Percentiles rank a stretch among this genome's conserved stretches.
Conservation (phyloP, 2,329 filamentous ascomycete species). For the Diaporthe sp. region DNA sequence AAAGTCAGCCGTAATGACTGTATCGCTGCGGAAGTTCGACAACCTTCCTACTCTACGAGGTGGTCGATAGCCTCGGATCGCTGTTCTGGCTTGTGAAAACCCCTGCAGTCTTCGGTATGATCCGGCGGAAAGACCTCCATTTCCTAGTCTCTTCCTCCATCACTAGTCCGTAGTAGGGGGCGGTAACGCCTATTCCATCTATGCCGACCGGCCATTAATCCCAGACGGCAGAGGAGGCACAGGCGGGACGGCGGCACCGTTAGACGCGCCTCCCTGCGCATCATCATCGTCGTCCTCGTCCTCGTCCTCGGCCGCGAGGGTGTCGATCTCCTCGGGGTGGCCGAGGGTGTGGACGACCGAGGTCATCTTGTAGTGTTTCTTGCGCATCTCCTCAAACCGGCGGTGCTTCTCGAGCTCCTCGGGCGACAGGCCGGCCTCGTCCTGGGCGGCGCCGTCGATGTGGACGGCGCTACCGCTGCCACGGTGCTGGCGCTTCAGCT, state of each 20-base stretch:
- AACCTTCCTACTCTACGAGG: not conserved
- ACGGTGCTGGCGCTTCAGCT: slow-evolving; percentile 43
- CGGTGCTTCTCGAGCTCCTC: slow-evolving; percentile 93
- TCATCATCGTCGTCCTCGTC: slow-evolving; percentile 52
- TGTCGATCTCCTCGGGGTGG: slow-evolving; percentile 76
- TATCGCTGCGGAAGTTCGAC: slow-evolving; percentile 6
- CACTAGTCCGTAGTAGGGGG: not conserved
- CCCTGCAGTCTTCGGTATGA: not conserved
- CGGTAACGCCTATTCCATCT: not conserved
- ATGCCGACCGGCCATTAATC: slow-evolving; percentile 48
- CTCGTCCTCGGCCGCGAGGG: slow-evolving; percentile 72
- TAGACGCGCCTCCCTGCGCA: slow-evolving; percentile 44
- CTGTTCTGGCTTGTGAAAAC: not conserved
- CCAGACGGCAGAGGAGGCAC: slow-evolving; percentile 60
- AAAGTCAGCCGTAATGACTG: slow-evolving; percentile 25
- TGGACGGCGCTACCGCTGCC: slow-evolving; percentile 79
- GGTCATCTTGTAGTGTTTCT: slow-evolving; percentile 99
- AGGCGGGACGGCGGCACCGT: slow-evolving; percentile 50
- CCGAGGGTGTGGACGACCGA: slow-evolving; percentile 91
- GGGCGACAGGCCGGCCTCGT: slow-evolving; percentile 65
- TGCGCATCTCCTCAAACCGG: slow-evolving; percentile 90
- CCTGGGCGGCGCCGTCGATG: slow-evolving; percentile 74
- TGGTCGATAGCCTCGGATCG: not conserved
- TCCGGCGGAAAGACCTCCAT: not conserved
- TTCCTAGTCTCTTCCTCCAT: not conserved